Evolutionary conservation across 1,139 yeast species (phyloP).

Genomic region (Kazachstania sp.): DNA sequence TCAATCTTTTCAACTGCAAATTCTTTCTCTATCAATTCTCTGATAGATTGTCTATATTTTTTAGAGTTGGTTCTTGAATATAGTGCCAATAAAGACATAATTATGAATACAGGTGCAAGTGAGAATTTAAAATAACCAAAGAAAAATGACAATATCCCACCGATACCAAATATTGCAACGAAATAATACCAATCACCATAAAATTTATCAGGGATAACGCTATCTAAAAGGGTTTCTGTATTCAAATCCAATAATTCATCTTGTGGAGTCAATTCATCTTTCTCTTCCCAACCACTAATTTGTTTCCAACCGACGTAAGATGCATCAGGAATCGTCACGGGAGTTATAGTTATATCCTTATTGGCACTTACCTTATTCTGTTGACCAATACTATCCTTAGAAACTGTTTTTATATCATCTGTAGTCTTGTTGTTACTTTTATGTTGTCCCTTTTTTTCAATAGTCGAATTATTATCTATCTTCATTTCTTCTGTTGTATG

Average conservation of each 20-base stretch:
- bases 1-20: constrained; percentile 71
- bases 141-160: constrained; percentile 65
- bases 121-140: constrained; percentile 71
- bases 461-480: not conserved
- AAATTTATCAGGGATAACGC: constrained; percentile 58
- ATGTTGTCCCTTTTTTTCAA: not conserved
- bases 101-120: constrained; percentile 68
- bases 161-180: constrained; percentile 57
- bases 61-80: constrained; percentile 78
- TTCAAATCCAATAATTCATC: constrained; percentile 64
- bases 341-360: not conserved
- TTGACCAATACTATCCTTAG: not conserved
- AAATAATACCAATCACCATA: constrained; percentile 96
- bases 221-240: constrained; percentile 60
- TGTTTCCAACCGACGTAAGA: constrained; percentile 91
- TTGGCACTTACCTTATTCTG: not conserved
- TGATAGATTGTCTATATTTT: constrained; percentile 58
- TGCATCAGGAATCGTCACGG: constrained; percentile 35
- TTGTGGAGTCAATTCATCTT: constrained; percentile 51
- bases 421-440: not conserved
- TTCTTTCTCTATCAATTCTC: constrained; percentile 79
- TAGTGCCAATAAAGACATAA: constrained; percentile 50
- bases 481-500: not conserved
- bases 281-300: constrained; percentile 75
- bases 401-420: not conserved